Conservation (phyloP, 768 basidiomycete genomes). For the Xanthoconium purpureum region DNA sequence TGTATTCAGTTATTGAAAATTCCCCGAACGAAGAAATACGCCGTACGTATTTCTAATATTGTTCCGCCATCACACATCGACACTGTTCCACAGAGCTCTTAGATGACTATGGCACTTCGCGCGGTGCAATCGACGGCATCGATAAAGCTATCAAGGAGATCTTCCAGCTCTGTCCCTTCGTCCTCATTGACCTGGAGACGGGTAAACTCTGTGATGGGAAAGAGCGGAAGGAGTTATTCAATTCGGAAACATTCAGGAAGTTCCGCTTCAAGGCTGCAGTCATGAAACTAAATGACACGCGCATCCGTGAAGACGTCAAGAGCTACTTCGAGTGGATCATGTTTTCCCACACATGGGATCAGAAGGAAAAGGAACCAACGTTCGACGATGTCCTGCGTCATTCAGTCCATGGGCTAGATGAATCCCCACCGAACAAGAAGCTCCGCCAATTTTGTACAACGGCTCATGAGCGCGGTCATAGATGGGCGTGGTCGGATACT, state of each 20-base stretch:
- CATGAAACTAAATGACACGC: neutral
- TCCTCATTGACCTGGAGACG: neutral
- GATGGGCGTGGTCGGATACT: neutral
- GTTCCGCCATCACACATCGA: neutral
- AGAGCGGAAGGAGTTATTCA: neutral
- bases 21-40: neutral
- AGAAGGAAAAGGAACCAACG: neutral
- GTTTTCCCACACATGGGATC: neutral
- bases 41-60: neutral
- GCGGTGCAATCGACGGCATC: neutral
- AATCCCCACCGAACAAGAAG: neutral
- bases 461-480: neutral
- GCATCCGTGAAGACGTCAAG: neutral
- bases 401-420: neutral
- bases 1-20: conserved; percentile 1
- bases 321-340: neutral
- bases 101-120: neutral
- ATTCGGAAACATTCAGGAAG: neutral
- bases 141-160: neutral
- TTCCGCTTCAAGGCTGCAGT: neutral
- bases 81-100: neutral
- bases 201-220: neutral
- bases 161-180: neutral
- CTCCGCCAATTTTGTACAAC: neutral
- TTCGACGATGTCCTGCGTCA: neutral